These are phyloP conservation scores for Globisporangium solare DNA, from an alignment of 352 stramenopile species.

Conservation along the genomic window DNA sequence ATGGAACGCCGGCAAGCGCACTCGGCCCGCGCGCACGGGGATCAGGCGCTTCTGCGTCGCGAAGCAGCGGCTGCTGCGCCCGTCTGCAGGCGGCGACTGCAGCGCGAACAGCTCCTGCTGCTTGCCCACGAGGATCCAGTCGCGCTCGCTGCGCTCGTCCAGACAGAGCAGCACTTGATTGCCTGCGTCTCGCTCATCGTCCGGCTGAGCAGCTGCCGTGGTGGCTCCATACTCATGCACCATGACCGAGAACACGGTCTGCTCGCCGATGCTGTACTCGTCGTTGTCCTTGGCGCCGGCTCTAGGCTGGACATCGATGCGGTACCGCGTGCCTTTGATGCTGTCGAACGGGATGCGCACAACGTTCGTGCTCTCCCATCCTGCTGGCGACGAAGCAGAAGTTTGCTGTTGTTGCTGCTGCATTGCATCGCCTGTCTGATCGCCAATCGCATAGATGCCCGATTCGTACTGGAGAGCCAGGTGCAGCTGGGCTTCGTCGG, in stretches of 20 bases:
- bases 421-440: not conserved
- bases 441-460: not conserved
- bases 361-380: constrained; percentile 14
- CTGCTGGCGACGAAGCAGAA: no score
- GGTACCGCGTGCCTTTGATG: constrained; percentile 29
- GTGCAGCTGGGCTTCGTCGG: constrained; percentile 3
- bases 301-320: constrained; percentile 35
- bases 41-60: constrained; percentile 44
- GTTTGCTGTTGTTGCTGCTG: constrained; percentile 3
- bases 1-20: constrained; percentile 52
- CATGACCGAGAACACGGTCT: constrained; percentile 42
- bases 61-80: constrained; percentile 14
- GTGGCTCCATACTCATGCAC: constrained; percentile 22
- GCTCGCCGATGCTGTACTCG: constrained; percentile 27
- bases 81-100: not conserved
- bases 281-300: constrained; percentile 4
- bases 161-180: constrained; percentile 37
- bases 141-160: constrained; percentile 38
- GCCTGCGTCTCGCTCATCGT: not conserved
- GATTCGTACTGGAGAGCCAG: constrained; percentile 13
- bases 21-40: constrained; percentile 32
- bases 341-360: constrained; percentile 24
- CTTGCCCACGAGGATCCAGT: constrained; percentile 71
- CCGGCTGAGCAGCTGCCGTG: constrained; percentile 6
- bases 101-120: constrained; percentile 46